phyloP scores from a whole-genome alignment of 331 rosid species.

The Saraca asoca region DNA sequence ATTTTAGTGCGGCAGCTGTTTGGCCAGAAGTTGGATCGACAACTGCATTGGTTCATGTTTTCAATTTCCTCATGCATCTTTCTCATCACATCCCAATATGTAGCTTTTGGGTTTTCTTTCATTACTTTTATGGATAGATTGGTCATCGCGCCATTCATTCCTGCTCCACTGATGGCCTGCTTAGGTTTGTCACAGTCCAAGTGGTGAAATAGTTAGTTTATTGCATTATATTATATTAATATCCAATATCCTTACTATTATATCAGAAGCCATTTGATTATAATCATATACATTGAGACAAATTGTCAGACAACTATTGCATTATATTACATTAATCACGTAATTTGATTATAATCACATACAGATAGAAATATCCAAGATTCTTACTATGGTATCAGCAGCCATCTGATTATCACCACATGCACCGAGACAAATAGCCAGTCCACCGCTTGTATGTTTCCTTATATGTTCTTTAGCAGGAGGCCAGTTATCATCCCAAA shows the following conservation, averaged over 20 bases:
- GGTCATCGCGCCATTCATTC: too few relatives aligned
- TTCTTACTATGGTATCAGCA: slow-evolving; percentile 65
- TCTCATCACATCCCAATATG: slow-evolving; percentile 49
- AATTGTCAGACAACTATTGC: slow-evolving; percentile 50
- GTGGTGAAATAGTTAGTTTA: too few relatives aligned
- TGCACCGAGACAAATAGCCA: slow-evolving; percentile 72
- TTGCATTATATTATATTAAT: too few relatives aligned
- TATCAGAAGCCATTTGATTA: slow-evolving; percentile 65
- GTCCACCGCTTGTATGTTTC: slow-evolving; percentile 70
- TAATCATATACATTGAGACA: slow-evolving; percentile 74
- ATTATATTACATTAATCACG: too few relatives aligned
- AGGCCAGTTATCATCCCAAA: slow-evolving; percentile 61
- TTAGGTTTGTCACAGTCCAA: too few relatives aligned
- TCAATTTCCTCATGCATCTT: slow-evolving; percentile 34
- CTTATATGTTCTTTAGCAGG: slow-evolving; percentile 51
- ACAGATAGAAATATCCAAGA: not conserved
- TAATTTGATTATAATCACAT: too few relatives aligned
- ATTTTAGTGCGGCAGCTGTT: slow-evolving; percentile 20
- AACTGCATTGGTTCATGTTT: slow-evolving; percentile 33
- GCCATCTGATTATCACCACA: slow-evolving; percentile 73
- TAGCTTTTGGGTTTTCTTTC: slow-evolving; percentile 28
- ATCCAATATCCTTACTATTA: slow-evolving; percentile 47
- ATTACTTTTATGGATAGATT: slow-evolving; percentile 41
- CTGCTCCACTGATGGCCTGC: too few relatives aligned
- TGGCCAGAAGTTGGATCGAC: slow-evolving; percentile 31